Base-by-base conservation (phyloP, 108 stramenopile species). In the Pelagomonas calceolata region DNA sequence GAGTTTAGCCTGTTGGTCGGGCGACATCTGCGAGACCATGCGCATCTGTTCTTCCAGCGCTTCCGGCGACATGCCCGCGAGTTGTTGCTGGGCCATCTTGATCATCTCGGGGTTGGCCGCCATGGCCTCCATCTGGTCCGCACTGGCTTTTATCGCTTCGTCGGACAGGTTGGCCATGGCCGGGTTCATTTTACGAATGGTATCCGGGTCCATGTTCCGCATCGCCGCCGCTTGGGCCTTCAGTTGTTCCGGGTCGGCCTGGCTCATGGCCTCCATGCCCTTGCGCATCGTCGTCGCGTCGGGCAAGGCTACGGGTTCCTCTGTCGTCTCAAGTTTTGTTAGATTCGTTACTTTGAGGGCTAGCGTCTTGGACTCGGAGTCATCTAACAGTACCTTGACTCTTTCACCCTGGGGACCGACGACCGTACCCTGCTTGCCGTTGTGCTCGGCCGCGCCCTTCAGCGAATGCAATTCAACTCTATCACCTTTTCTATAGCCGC, bases 31-130 rank as follows among this genome's bases (percentile, higher is more conserved):
- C 39, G 5, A 12, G 7, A 60, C 10, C 21, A 60, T 60, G 21
- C 1, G 1, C 51, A 60, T 26, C 51, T 60, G 51, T 3, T 16
- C 66, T 35, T 85, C 79, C 65, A 86, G 77, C 71, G 86, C 78
- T 30, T 86, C 79, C 30, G 82, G 83, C 18, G 70, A 73, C 79
- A 86, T 75, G 71, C 75, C 75, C 75, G 82, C 81, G 85, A 90
- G 80, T 65, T 90, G 87, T 21, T 88, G 81, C 71, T 74, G 73
- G 15, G 82, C 85, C 85, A 84, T 77, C 69, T 86, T 87, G 76
- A 91, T 73, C 85, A 91, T 79, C 0, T 68, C 76, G 29, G 90
- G 90, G 79, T 89, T 82, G 63, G 66, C 68, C 32, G 88, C 88
- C 85, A 89, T 88, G 70, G 70, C 70, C 71, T 88, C 85, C 78